A percentile compares a stretch with the other conserved stretches of the same genome.
Evolutionary conservation across 2,329 filamentous ascomycete species (phyloP).

Genomic region (Thelonectria olida): DNA sequence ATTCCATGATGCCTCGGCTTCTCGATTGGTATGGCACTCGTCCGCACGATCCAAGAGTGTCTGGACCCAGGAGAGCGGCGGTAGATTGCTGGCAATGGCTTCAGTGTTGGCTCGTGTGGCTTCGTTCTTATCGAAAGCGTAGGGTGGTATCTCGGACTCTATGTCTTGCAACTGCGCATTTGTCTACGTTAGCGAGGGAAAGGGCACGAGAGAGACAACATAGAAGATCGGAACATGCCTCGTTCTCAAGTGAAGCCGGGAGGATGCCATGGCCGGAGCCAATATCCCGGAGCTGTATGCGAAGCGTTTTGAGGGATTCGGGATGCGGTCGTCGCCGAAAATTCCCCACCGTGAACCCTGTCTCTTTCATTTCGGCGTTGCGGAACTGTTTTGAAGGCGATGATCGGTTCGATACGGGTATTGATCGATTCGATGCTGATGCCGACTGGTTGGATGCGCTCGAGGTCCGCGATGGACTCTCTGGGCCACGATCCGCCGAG

Average conservation of each 20-base stretch:
- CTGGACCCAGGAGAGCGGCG: slow-evolving; percentile 14
- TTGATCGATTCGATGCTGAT: not conserved
- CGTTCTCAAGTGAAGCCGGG: slow-evolving; percentile 13
- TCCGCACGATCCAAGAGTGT: slow-evolving; percentile 12
- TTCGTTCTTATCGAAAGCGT: slow-evolving; percentile 11
- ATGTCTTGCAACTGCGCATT: slow-evolving; percentile 5
- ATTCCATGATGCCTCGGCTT: slow-evolving; percentile 28
- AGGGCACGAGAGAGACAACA: not conserved
- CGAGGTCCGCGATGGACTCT: slow-evolving; percentile 2
- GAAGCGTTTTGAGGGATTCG: slow-evolving; percentile 9
- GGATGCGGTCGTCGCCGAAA: slow-evolving; percentile 11
- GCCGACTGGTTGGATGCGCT: slow-evolving; percentile 1
- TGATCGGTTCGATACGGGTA: slow-evolving; percentile 5
- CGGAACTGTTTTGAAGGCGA: slow-evolving; percentile 16
- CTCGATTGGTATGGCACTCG: slow-evolving; percentile 19
- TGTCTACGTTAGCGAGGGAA: slow-evolving; percentile 4
- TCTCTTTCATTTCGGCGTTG: slow-evolving; percentile 18
- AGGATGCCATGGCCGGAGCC: slow-evolving; percentile 5
- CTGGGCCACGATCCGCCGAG: not conserved
- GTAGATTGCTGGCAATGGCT: slow-evolving; percentile 1
- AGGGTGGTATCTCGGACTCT: slow-evolving; percentile 12
- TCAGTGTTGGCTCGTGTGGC: slow-evolving; percentile 14
- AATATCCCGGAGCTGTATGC: slow-evolving; percentile 8
- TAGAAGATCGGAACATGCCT: slow-evolving; percentile 6
- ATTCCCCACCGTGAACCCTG: slow-evolving; percentile 11